Conservation (phyloP, 768 basidiomycete species). For the Clitopilus hobsonii region DNA sequence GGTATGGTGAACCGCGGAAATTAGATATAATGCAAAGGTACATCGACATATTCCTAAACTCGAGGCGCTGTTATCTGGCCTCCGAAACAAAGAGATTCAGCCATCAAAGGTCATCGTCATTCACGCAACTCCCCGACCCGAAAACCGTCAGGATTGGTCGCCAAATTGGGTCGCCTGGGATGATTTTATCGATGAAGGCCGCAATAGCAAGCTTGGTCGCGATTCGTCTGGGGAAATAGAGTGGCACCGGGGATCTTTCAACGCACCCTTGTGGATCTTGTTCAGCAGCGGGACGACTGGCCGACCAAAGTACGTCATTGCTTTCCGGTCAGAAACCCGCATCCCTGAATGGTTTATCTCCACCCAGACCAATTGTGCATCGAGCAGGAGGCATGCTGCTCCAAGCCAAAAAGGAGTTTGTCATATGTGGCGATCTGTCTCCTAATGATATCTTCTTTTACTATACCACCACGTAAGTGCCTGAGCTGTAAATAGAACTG, state of each 20-base stretch:
- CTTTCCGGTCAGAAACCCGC: conserved; percentile 1
- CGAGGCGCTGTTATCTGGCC: conserved; percentile 46
- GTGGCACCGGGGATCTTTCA: conserved; percentile 60
- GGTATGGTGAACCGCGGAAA: conserved; percentile 8
- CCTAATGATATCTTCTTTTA: conserved; percentile 75
- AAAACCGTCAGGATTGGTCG: conserved; percentile 34
- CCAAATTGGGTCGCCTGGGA: conserved; percentile 51
- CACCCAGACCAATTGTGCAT: conserved; percentile 72
- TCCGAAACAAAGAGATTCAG: conserved; percentile 30
- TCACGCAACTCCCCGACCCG: conserved; percentile 31
- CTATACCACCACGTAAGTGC: conserved; percentile 72
- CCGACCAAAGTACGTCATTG: conserved; percentile 48
- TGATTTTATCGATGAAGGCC: conserved; percentile 45
- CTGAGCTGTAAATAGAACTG: neutral
- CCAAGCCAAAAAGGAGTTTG: conserved; percentile 67
- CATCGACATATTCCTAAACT: conserved; percentile 67
- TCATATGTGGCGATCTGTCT: conserved; percentile 61
- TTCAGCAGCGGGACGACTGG: conserved; percentile 86
- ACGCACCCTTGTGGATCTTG: conserved; percentile 82
- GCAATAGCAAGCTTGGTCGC: conserved; percentile 39
- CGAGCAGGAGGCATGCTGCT: conserved; percentile 76
- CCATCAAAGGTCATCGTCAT: conserved; percentile 56
- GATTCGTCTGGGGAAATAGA: conserved; percentile 53
- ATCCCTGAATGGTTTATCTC: conserved; percentile 3
- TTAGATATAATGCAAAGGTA: conserved; percentile 66